phyloP scores from a whole-genome alignment of 2,329 filamentous ascomycete species.

The Fusarium nurragi region DNA sequence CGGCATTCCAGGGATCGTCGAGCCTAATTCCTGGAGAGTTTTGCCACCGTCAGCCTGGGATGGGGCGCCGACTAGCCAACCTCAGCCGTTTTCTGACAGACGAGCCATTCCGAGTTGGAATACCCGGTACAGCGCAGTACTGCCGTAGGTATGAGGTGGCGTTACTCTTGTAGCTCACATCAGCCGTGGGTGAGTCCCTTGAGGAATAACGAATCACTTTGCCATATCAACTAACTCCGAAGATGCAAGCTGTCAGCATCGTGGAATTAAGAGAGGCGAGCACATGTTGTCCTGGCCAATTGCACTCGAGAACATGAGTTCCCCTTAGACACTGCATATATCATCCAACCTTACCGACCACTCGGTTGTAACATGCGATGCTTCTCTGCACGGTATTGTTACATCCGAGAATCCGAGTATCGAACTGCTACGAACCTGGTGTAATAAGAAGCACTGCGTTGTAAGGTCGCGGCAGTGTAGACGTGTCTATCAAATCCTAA shows the following conservation, averaged over 20 bases:
- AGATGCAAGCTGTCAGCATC: slow-evolving; percentile 21
- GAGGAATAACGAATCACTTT: slow-evolving; percentile 12
- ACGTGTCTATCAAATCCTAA: background rate
- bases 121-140: background rate
- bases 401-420: slow-evolving; percentile 12
- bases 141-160: background rate
- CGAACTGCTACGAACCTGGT: background rate
- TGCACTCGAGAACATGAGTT: background rate
- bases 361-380: slow-evolving; percentile 5
- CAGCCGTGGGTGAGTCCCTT: slow-evolving; percentile 3
- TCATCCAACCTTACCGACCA: background rate
- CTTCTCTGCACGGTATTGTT: slow-evolving; percentile 9
- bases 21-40: slow-evolving; percentile 19
- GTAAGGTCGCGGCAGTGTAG: background rate
- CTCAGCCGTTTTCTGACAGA: slow-evolving; percentile 23
- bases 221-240: background rate
- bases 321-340: slow-evolving; percentile 8
- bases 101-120: background rate
- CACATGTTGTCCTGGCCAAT: slow-evolving; percentile 9
- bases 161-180: slow-evolving; percentile 22
- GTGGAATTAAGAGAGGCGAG: background rate
- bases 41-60: slow-evolving; percentile 17
- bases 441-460: background rate
- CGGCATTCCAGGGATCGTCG: slow-evolving; percentile 13
- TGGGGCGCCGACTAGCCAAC: background rate